Evolutionary conservation across 1,284 basidiomycete species (phyloP), one percentile per base, ranked within the genome.

Genomic region (Microbotryum violaceum): DNA sequence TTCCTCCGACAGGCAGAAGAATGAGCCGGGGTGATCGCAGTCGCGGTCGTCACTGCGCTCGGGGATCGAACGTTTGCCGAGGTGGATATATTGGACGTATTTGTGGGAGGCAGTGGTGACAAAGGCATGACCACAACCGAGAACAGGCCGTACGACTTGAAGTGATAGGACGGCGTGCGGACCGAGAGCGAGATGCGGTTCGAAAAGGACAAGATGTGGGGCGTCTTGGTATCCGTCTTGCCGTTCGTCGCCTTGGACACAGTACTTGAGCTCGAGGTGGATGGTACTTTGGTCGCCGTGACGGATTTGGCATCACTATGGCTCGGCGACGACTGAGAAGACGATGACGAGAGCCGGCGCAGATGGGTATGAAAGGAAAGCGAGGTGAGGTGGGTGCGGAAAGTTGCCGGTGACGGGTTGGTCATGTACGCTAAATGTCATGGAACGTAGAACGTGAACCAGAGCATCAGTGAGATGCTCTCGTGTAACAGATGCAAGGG

Each of bases 351-450:
- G 71, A 97, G 83, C 63, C 87, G 86, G 65, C 85, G 89, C 61
- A 97, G 82, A 74, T 97, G 91, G 63, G 90, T 87, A 57, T 91
- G 88, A 74, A 97, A 96, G 46, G 91, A 91, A 73, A 91, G 87
- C 74, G 96, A 91, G 42, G 92, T 97, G 71, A 97, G 86, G 78
- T 91, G 93, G 18, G 90, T 82, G 60, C 91, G 84, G 77, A 97
- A 97, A 4, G 90, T 91, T 51, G 85, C 83, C 77, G 97, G 91
- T 60, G 86, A 85, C 20, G 93, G 93, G 75, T 94, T 96, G 48
- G 91, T 90, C 75, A 91, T 83, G 79, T 92, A 92, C 52, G 92
- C 93, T 94, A 75, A 6, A 18, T 16, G 37, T 16, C 37, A 42
- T 42, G 9, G 37, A 16, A 42, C 12, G 37, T 3, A 42, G 5